phyloP scores from a whole-genome alignment of 805 yeast genomes.

The Candida stauntonica region DNA sequence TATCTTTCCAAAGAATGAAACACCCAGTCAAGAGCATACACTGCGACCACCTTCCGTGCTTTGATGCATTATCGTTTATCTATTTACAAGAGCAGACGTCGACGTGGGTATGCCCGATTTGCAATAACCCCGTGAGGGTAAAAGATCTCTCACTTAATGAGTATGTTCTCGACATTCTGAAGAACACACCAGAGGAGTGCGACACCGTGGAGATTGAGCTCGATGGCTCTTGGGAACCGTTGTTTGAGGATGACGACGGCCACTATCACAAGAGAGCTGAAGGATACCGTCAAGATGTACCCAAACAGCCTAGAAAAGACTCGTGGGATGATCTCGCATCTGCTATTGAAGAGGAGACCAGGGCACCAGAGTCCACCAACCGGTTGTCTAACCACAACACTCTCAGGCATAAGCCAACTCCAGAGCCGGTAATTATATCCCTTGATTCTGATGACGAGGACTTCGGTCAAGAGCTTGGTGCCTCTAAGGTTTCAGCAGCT shows the following conservation, averaged over 20 bases:
- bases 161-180: constrained; percentile 60
- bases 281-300: too few relatives aligned
- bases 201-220: constrained; percentile 63
- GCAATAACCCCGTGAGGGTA: constrained; percentile 49
- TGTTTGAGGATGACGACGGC: constrained; percentile 26
- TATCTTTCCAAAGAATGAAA: constrained; percentile 64
- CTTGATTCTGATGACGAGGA: constrained; percentile 20
- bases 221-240: constrained; percentile 70
- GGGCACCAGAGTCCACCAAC: background rate
- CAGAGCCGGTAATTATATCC: constrained; percentile 15
- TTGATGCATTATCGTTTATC: constrained; percentile 73
- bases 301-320: too few relatives aligned
- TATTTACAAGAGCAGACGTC: constrained; percentile 76
- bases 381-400: too few relatives aligned
- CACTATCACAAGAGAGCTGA: constrained; percentile 8
- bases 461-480: constrained; percentile 3
- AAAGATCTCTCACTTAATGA: constrained; percentile 70
- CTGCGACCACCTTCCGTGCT: constrained; percentile 84
- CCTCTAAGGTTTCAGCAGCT: background rate
- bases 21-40: constrained; percentile 65
- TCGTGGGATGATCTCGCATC: too few relatives aligned
- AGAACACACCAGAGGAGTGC: constrained; percentile 46
- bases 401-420: background rate
- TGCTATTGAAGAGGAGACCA: too few relatives aligned
- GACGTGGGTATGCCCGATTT: constrained; percentile 86